A percentile compares a stretch with the other conserved stretches of the same genome.
phyloP scores from a whole-genome alignment of 805 yeast genomes.

The Millerozyma acaciae region DNA sequence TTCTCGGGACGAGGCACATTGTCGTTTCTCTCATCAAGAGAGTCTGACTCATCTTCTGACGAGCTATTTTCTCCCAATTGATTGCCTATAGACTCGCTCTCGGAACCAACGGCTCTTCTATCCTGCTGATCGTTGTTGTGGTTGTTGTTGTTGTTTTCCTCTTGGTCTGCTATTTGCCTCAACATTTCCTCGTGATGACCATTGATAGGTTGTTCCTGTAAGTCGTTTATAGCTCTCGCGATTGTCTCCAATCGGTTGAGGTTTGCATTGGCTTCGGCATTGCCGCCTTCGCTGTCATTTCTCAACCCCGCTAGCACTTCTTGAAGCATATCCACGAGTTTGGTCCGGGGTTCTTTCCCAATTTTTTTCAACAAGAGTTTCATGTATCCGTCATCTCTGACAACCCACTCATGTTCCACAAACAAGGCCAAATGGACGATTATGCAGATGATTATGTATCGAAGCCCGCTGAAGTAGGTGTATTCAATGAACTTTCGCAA shows the following conservation, averaged over 20 bases:
- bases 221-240: conserved; percentile 26
- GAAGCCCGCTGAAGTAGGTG: conserved; percentile 35
- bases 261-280: conserved; percentile 20
- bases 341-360: conserved; percentile 51
- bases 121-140: conserved; percentile 9
- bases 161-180: conserved; percentile 16
- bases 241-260: conserved; percentile 21
- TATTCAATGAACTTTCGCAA: conserved; percentile 20
- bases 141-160: conserved; percentile 15
- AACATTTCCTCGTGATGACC: conserved; percentile 15
- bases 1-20: conserved; percentile 3
- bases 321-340: conserved; percentile 35
- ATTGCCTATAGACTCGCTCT: conserved; percentile 2
- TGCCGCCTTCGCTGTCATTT: conserved; percentile 18
- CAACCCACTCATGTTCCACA: conserved; percentile 67
- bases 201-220: conserved; percentile 13
- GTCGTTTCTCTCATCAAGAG: conserved; percentile 4
- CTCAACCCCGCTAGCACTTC: conserved; percentile 23
- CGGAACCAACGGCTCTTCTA: background rate
- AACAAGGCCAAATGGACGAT: conserved; percentile 44
- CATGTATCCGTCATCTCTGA: conserved; percentile 63
- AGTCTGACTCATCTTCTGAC: conserved; percentile 3
- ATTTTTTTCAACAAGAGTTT: conserved; percentile 55
- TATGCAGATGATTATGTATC: conserved; percentile 39
- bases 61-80: conserved; percentile 2